These are phyloP conservation scores for Candida khao-thaluensis DNA, from an alignment of 805 yeast species.

Conservation along the genomic window DNA sequence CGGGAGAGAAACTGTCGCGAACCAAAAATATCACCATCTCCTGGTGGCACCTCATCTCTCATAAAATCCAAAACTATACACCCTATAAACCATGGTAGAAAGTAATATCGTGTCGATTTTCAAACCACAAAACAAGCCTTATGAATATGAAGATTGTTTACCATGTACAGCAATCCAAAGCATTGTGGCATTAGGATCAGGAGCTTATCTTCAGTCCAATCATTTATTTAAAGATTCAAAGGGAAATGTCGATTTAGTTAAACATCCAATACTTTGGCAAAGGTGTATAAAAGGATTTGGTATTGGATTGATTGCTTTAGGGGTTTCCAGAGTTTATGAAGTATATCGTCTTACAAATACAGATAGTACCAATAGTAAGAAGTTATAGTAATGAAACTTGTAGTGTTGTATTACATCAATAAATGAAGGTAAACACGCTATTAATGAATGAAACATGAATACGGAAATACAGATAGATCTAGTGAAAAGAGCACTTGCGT, in stretches of 20 bases:
- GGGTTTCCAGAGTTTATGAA: constrained; percentile 25
- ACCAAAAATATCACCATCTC: too few species aligned
- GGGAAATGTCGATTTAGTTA: constrained; percentile 30
- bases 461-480: too few species aligned
- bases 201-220: constrained; percentile 29
- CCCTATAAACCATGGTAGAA: too few species aligned
- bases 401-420: too few species aligned
- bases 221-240: constrained; percentile 30
- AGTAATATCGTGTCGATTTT: constrained; percentile 15
- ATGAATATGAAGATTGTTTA: constrained; percentile 28
- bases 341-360: constrained; percentile 2
- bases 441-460: too few species aligned
- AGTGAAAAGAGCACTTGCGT: too few species aligned
- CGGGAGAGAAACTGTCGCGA: too few species aligned
- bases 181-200: constrained; percentile 32
- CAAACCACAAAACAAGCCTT: constrained; percentile 7
- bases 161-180: constrained; percentile 42
- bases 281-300: constrained; percentile 33
- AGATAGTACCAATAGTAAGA: too few species aligned
- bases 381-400: too few species aligned
- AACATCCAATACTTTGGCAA: constrained; percentile 43
- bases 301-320: constrained; percentile 33
- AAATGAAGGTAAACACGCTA: not conserved
- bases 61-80: too few species aligned
- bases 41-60: too few species aligned